Evolutionary conservation across 208 protist species (phyloP), one percentile per base, ranked within the genome.

Genomic region (Herpetomonas muscarum): DNA sequence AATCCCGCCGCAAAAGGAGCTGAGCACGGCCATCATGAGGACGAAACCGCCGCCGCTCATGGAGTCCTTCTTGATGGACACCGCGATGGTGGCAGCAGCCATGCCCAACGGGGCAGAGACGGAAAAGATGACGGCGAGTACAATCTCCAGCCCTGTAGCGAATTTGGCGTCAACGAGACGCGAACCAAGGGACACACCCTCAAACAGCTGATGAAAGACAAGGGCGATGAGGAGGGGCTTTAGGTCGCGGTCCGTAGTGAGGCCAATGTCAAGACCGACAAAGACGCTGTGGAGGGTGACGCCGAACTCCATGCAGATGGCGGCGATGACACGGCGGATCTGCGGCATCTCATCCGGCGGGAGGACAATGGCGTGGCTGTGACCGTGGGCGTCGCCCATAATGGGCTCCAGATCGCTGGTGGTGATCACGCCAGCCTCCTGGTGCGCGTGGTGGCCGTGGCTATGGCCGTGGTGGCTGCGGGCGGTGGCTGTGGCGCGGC

Each of bases 131-230:
- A 67, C 22, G 21, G 60, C 55, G 1, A 72, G 34, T 0, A 65
- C 13, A 22, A 67, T 25, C 50, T 81, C 67, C 46, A 69, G 34
- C 2, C 28, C 26, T 19, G 30, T 24, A n/a, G 28, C 3, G 46
- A 83, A 73, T 26, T 62, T 46, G 25, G 76, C 61, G 13, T 78
- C 70, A 29, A 62, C 76, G 13, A 83, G 61, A 15, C 67, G 61
- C 17, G 70, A 59, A 37, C 76, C 70, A 19, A 83, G 37, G 15
- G 70, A 62, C 30, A 78, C 55, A 24, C 76, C 76, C 50, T 79
- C 76, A 44, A 83, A 83, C 21, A 78, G 34, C 51, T 82, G 76
- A 49, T 82, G 76, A 41, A 82, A 76, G 32, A 59, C 25, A 26
- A 82, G 53, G 5, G 76, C 76, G 30, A 78, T 55, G 41, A 75